Evolutionary conservation across 768 basidiomycete species (phyloP).

Genomic region (Tylopilus felleus): DNA sequence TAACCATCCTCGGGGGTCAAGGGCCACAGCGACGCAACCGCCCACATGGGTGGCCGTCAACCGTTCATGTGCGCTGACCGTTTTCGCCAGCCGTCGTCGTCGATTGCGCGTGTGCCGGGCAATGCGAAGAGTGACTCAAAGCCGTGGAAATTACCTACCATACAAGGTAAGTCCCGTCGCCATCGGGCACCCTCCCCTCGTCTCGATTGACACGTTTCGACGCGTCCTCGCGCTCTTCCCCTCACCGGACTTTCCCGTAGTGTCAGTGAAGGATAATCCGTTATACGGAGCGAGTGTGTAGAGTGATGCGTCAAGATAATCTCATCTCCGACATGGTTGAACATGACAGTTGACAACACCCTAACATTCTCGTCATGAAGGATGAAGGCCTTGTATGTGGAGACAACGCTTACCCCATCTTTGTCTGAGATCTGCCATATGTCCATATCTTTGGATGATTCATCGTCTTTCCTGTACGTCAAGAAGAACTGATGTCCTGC

Average conservation of each 20-base stretch:
- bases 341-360: slow-evolving; percentile 62
- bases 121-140: no score
- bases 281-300: slow-evolving; percentile 61
- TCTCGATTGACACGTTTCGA: no score
- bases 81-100: no score
- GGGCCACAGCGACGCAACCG: slow-evolving; percentile 70
- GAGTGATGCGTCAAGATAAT: slow-evolving; percentile 63
- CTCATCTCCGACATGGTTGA: slow-evolving; percentile 73
- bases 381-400: not conserved
- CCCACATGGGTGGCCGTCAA: slow-evolving; percentile 81
- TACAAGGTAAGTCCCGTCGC: no score
- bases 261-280: slow-evolving; percentile 64
- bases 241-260: slow-evolving; percentile 58
- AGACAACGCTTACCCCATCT: slow-evolving; percentile 17
- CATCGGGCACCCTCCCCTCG: no score
- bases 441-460: slow-evolving; percentile 52
- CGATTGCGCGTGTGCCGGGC: no score
- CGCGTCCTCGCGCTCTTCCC: no score
- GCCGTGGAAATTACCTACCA: no score
- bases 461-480: slow-evolving; percentile 51
- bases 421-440: slow-evolving; percentile 42
- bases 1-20: slow-evolving; percentile 77
- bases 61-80: no score
- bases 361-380: slow-evolving; percentile 23
- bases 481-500: slow-evolving; percentile 58